Base-by-base conservation (phyloP, 768 basidiomycete genomes). In the Tricholomella constricta region DNA sequence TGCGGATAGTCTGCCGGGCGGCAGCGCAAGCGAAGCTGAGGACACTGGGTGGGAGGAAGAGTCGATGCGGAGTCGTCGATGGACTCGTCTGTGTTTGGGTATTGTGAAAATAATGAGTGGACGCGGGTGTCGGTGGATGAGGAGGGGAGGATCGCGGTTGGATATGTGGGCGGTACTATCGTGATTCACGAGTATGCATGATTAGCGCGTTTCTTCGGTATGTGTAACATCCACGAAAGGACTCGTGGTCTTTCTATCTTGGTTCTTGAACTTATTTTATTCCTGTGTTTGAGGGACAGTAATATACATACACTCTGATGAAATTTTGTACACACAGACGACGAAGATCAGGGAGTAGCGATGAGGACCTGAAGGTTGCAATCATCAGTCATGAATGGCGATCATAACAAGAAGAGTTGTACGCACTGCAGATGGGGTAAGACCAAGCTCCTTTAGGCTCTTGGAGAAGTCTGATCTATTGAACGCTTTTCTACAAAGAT, bases 401-500 rank as follows among this genome's bases (percentile, higher is more conserved):
- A 6, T 34, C 14, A 14, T 11, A 10, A 14, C 22, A 34, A 10
- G 12, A 48, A 48, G 22, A 55, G 49, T 38, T 32, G 43, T 35
- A 72, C 81, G 50, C 68, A 94, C 94, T 46, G 94, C 94, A 48
- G 92, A 94, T 1, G 94, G 94, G 17, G 93, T 94, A 55, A 98
- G 73, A 4, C 92, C 94, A 25, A 96, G 80, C 51, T 93, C 90
- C 53, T 83, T 83, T 59, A 98, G 67, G 19, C 86, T 85, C 67
- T 85, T 88, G n/a, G 79, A 78, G 64, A 94, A 89, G 62, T 98
- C 94, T 6, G 77, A 71, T 3, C 69, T 74, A 20, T 81, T 66
- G 66, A 91, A 97, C 19, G 78, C 79, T 83, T 94, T 95, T 72
- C 93, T 94, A 55, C 25, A 44, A 48, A 54, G 17, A 37, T 48